Base-by-base conservation (phyloP, 805 yeast species). In the Candida adriatica region DNA sequence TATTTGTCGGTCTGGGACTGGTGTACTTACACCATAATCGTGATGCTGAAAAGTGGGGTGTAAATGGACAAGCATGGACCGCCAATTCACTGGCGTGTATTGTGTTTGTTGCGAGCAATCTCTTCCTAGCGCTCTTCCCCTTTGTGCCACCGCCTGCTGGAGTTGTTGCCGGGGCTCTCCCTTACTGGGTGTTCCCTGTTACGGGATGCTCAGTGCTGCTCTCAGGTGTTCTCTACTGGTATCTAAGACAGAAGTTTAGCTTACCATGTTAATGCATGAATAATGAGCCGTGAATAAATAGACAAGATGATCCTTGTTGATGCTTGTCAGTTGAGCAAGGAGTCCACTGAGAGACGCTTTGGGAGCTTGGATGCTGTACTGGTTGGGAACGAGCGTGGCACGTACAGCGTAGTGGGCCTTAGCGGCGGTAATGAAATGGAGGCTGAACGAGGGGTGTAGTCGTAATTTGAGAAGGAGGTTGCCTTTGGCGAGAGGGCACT, bases 121-220 rank as follows among this genome's bases (percentile, higher is more conserved):
- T 71, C 4, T 70, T 71, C 34, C 55, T 74, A 38, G 72, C 77
- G 2, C 30, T 74, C 6, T 64, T 73, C 35, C 80, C 80, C 4
- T 73, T 74, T 49, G 54, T 74, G 0, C 75, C 73, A 3, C 79
- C 79, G 0, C 73, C 74, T 3, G 38, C 40, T 2, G 43, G 45
- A 3, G 36, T 45, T 2, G 55, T 54, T 16, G 48, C 44, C 2
- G 44, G 45, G 20, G 33, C 41, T 6, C 61, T 72, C 31, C 78
- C 80, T 2, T 75, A 69, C 43, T 75, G 68, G 62, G 66, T 73
- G n/a, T 71, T 72, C 44, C 79, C 79, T 0, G 58, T 65, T 6
- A 68, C 74, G 11, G 76, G 79, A 0, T 55, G 72, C 2, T 51
- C 64, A 3, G 68, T 69, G 5, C 44, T 72, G 22, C 31, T 54